Evolutionary conservation across 2,329 filamentous ascomycete species (phyloP).

Genomic region (Fusarium clavum): DNA sequence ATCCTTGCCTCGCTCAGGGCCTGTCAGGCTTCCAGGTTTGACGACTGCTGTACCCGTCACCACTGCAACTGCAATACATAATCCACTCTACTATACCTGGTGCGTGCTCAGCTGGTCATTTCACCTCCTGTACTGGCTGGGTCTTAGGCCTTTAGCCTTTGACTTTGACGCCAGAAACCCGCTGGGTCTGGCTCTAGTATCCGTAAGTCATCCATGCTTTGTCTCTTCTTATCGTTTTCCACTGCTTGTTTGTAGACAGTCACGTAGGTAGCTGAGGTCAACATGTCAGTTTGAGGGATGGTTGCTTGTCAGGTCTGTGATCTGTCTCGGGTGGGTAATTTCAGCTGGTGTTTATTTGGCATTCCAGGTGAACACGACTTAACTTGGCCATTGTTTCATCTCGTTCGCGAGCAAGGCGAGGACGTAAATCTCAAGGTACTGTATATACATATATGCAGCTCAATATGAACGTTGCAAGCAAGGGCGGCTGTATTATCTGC

Average conservation of each 20-base stretch:
- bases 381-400: neutral
- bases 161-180: conserved; percentile 34
- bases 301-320: neutral
- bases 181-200: conserved; percentile 9
- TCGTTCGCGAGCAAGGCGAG: neutral
- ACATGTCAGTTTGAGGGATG: neutral
- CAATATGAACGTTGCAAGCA: neutral
- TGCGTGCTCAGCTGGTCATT: conserved; percentile 34
- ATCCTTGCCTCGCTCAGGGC: conserved; percentile 1
- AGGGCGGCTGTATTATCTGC: neutral
- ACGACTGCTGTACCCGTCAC: conserved; percentile 7
- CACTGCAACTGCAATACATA: neutral
- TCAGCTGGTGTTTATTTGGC: neutral
- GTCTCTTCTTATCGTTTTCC: conserved; percentile 6
- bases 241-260: neutral
- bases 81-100: conserved; percentile 18
- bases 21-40: conserved; percentile 12
- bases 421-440: neutral
- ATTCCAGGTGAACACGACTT: neutral
- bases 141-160: conserved; percentile 16
- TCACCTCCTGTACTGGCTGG: conserved; percentile 27
- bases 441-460: neutral
- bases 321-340: neutral
- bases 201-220: conserved; percentile 1
- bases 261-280: neutral